Evolutionary conservation across 2,329 filamentous ascomycete genomes (phyloP).

Genomic region (Pseudodiploospora longispora): DNA sequence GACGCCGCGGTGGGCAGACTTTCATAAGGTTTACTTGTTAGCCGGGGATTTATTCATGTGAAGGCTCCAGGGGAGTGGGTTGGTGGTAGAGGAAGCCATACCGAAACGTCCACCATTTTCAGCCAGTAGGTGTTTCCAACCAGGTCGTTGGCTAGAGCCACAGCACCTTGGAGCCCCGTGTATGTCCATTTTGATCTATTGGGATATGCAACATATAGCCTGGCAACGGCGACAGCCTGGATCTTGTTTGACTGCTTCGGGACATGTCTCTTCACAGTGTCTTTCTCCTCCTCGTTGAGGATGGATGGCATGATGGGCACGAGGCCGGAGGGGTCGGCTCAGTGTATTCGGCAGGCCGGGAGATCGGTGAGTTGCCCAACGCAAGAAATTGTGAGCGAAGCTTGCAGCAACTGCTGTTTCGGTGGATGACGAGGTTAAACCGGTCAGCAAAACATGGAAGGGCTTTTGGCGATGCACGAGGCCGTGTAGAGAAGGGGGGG

Average conservation of each 20-base stretch:
- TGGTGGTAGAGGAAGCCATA: slow-evolving; percentile 29
- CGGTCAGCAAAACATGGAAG: no score
- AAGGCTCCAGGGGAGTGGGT: slow-evolving; percentile 2
- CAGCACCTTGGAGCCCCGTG: slow-evolving; percentile 85
- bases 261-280: slow-evolving; percentile 88
- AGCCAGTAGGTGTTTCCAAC: slow-evolving; percentile 96
- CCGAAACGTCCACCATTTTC: slow-evolving; percentile 94
- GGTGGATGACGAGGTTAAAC: no score
- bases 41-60: neutral
- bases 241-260: slow-evolving; percentile 97
- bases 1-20: slow-evolving; percentile 74
- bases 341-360: slow-evolving; percentile 1
- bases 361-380: neutral
- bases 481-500: no score
- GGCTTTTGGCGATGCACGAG: no score
- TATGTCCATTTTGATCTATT: slow-evolving; percentile 83
- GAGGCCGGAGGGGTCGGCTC: slow-evolving; percentile 1
- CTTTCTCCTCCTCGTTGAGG: slow-evolving; percentile 88
- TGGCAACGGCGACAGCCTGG: slow-evolving; percentile 85
- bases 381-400: no score
- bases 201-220: slow-evolving; percentile 88
- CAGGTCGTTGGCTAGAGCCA: slow-evolving; percentile 84
- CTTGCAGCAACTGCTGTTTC: no score
- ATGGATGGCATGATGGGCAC: slow-evolving; percentile 50
- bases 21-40: slow-evolving; percentile 3